These are phyloP conservation scores for Fistulina hepatica DNA, from an alignment of 1,284 basidiomycete genomes.

Conservation along the genomic window DNA sequence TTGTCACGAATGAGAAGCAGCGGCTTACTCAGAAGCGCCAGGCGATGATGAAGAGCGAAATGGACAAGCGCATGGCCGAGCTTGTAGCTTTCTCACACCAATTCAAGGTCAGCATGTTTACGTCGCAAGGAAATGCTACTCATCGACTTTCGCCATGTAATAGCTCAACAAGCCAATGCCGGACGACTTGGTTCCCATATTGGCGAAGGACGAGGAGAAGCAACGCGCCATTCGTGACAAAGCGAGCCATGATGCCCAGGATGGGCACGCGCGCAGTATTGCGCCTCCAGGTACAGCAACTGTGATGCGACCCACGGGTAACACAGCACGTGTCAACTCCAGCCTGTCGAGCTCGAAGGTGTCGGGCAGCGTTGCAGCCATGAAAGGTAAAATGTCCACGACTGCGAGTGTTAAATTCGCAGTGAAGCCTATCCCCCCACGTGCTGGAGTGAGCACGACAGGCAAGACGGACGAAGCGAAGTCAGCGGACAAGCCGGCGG, in stretches of 20 bases:
- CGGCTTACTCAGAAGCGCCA: conserved; percentile 85
- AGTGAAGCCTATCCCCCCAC: conserved; percentile 21
- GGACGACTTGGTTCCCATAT: conserved; percentile 85
- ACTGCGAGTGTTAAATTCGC: conserved; percentile 19
- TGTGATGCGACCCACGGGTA: background rate
- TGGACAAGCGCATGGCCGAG: conserved; percentile 87
- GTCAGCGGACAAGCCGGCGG: conserved; percentile 20
- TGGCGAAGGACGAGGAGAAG: conserved; percentile 84
- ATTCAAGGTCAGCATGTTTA: conserved; percentile 65
- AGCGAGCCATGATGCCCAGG: conserved; percentile 55
- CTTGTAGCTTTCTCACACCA: conserved; percentile 84
- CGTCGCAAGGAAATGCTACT: conserved; percentile 4
- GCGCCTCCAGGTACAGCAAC: conserved; percentile 36
- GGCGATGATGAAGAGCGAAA: conserved; percentile 83
- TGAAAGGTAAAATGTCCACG: conserved; percentile 9
- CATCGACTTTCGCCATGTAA: conserved; percentile 8
- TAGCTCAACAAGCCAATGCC: conserved; percentile 93
- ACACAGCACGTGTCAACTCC: no score
- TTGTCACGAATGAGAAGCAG: conserved; percentile 84
- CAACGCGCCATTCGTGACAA: conserved; percentile 77
- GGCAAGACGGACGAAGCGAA: conserved; percentile 23
- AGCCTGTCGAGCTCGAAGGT: no score
- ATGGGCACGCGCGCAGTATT: conserved; percentile 53
- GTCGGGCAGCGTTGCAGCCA: no score
- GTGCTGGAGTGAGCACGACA: conserved; percentile 16